Evolutionary conservation across 768 basidiomycete genomes (phyloP).

Genomic region (Atractiella rhizophila): DNA sequence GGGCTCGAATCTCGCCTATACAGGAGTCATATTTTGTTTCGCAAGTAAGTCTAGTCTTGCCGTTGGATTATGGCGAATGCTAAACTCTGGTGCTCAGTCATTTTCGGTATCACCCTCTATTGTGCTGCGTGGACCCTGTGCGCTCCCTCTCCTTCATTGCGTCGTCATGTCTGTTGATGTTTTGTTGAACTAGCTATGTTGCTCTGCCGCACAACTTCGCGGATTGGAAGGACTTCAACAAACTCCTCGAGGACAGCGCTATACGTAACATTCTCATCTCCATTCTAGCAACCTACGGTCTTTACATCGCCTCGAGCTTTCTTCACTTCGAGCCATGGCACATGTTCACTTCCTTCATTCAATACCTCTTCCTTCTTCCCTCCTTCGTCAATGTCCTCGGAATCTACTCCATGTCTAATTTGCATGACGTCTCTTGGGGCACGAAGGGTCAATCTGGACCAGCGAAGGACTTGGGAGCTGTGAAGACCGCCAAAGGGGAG

Average conservation of each 20-base stretch:
- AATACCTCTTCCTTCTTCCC: slow-evolving; percentile 17
- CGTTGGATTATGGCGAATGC: too few species aligned
- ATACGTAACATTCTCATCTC: slow-evolving; percentile 6
- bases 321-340: slow-evolving; percentile 22
- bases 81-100: too few species aligned
- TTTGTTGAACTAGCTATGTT: slow-evolving; percentile 64
- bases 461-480: too few species aligned
- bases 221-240: slow-evolving; percentile 42
- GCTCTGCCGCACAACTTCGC: slow-evolving; percentile 47
- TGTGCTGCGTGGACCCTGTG: not conserved
- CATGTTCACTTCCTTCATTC: slow-evolving; percentile 21
- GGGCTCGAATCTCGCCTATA: slow-evolving; percentile 71
- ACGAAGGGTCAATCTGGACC: too few species aligned
- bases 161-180: slow-evolving; percentile 23
- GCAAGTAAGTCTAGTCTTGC: too few species aligned
- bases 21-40: slow-evolving; percentile 46
- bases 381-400: slow-evolving; percentile 21
- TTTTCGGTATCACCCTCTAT: slow-evolving; percentile 29
- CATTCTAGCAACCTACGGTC: slow-evolving; percentile 56
- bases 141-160: slow-evolving; percentile 14
- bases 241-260: slow-evolving; percentile 22
- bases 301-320: slow-evolving; percentile 32
- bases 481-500: too few species aligned
- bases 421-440: too few species aligned
- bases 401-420: slow-evolving; percentile 16